These are phyloP conservation scores for Coemansia sp. DNA, from an alignment of 192 early-diverging fungal genomes.

Conservation along the genomic window DNA sequence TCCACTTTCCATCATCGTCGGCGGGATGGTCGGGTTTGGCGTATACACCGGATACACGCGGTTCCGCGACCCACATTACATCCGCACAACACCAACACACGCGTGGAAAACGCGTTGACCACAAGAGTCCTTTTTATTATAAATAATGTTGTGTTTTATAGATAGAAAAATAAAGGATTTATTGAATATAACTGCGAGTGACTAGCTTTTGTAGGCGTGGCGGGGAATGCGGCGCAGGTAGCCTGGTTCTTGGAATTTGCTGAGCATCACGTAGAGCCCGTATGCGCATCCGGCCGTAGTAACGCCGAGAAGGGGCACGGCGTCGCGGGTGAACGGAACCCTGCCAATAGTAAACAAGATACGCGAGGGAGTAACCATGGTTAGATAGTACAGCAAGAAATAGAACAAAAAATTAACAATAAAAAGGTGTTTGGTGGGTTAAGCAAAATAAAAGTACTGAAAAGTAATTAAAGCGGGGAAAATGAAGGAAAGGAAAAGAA, in stretches of 20 bases:
- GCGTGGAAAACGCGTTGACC: slow-evolving; percentile 16
- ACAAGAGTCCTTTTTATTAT: neutral
- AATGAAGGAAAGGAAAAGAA: neutral
- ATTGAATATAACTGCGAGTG: neutral
- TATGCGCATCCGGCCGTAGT: slow-evolving; percentile 50
- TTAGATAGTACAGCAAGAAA: too few species aligned
- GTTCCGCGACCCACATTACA: slow-evolving; percentile 44
- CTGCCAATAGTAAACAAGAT: slow-evolving; percentile 41
- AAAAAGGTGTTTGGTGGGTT: too few species aligned
- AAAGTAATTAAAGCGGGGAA: too few species aligned
- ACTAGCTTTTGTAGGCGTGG: slow-evolving; percentile 38
- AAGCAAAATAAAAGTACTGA: neutral
- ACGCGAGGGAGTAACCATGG: neutral
- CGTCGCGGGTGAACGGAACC: slow-evolving; percentile 47
- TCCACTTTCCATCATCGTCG: slow-evolving; percentile 26
- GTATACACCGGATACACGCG: slow-evolving; percentile 45
- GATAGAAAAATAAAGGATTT: slow-evolving; percentile 6
- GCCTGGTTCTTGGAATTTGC: slow-evolving; percentile 53
- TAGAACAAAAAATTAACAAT: neutral
- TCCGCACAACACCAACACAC: slow-evolving; percentile 16
- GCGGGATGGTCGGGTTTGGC: slow-evolving; percentile 28
- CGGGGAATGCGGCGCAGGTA: slow-evolving; percentile 45
- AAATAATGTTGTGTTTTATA: too few species aligned
- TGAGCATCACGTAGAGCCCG: slow-evolving; percentile 44
- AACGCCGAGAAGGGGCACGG: slow-evolving; percentile 40